phyloP scores from a whole-genome alignment of 2,329 filamentous ascomycete species.

The Dryadomyces sulphureus region DNA sequence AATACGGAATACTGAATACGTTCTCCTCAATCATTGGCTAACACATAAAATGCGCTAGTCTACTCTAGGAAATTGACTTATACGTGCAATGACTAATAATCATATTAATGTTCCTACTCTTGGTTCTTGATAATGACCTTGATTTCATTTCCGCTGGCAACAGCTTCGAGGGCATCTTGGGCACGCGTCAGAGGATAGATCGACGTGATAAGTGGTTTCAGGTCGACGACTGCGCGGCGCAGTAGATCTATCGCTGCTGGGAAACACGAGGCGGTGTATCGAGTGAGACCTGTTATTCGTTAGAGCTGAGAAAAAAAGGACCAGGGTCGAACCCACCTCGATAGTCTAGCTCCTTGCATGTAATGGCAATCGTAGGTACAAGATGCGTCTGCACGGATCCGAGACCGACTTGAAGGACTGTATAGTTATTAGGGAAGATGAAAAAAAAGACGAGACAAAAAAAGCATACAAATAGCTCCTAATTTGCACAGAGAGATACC shows the following conservation, averaged over 20 bases:
- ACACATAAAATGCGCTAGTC: no score
- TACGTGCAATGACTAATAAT: not conserved
- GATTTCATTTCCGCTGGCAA: conserved; percentile 66
- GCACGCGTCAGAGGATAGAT: conserved; percentile 69
- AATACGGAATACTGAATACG: no score
- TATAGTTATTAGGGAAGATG: no score
- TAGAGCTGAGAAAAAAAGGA: not conserved
- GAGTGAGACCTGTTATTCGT: conserved; percentile 35
- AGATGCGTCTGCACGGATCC: conserved; percentile 63
- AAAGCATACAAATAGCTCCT: conserved; percentile 31
- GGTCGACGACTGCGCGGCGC: conserved; percentile 54
- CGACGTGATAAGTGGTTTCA: conserved; percentile 70
- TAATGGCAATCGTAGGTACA: conserved; percentile 84
- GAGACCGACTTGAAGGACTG: conserved; percentile 67
- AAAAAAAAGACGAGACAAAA: not conserved
- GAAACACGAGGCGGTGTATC: conserved; percentile 81
- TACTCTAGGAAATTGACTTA: no score
- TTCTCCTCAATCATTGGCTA: no score
- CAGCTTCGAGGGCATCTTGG: conserved; percentile 73
- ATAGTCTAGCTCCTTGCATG: conserved; percentile 74
- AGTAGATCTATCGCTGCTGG: conserved; percentile 67
- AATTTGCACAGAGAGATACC: conserved; percentile 51
- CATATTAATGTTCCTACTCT: not conserved
- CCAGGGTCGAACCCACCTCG: conserved; percentile 43
- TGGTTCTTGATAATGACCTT: conserved; percentile 41